Percentiles rank a stretch among this genome's conserved stretches.
Evolutionary conservation across 2,329 filamentous ascomycete species (phyloP).

Genomic region (Corynespora cassiicola): DNA sequence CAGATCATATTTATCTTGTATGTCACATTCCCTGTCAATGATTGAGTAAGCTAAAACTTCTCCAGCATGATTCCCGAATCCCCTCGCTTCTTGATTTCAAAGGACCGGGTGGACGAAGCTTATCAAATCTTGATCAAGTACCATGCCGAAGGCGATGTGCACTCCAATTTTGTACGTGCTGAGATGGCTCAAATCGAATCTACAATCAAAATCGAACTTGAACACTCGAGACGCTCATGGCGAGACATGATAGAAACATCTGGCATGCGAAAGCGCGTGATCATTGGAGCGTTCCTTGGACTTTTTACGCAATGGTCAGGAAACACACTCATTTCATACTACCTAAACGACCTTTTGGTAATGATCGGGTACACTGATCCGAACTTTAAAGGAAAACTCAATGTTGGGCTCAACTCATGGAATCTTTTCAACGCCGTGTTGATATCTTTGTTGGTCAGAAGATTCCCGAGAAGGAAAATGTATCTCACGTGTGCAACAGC

Average conservation of each 20-base stretch:
- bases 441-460: slow-evolving; percentile 62
- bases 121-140: slow-evolving; percentile 66
- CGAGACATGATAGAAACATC: slow-evolving; percentile 65
- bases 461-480: slow-evolving; percentile 61
- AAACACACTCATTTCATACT: slow-evolving; percentile 68
- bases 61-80: slow-evolving; percentile 63
- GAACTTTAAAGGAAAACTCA: slow-evolving; percentile 46
- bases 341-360: slow-evolving; percentile 66
- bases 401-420: slow-evolving; percentile 65
- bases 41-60: background rate
- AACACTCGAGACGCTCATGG: slow-evolving; percentile 60
- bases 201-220: slow-evolving; percentile 65
- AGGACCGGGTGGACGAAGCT: slow-evolving; percentile 68
- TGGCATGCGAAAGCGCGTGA: slow-evolving; percentile 69
- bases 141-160: slow-evolving; percentile 66
- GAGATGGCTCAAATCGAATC: slow-evolving; percentile 71
- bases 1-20: slow-evolving; percentile 68
- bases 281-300: slow-evolving; percentile 67
- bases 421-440: slow-evolving; percentile 62
- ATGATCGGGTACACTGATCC: slow-evolving; percentile 64
- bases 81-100: slow-evolving; percentile 68
- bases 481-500: slow-evolving; percentile 54
- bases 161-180: slow-evolving; percentile 67
- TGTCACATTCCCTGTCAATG: background rate
- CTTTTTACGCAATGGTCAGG: slow-evolving; percentile 72